Conservation (phyloP, 148 eudicot species). For the Hydrangea macrophylla region DNA sequence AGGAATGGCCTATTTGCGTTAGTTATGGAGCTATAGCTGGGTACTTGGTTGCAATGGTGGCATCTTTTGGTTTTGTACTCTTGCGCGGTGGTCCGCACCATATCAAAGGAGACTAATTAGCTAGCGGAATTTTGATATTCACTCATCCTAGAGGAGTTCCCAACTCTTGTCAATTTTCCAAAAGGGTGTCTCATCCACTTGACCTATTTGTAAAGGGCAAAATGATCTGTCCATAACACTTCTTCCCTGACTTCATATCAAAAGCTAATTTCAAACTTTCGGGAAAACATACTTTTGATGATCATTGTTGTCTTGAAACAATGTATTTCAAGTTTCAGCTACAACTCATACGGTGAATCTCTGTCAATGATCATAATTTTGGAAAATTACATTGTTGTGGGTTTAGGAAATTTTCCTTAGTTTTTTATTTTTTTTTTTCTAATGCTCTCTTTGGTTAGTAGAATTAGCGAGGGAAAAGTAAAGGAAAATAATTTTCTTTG, state of each 20-base stretch:
- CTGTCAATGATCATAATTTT: not conserved
- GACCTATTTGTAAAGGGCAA: not conserved
- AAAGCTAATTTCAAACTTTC: too few relatives aligned
- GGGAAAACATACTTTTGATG: not conserved
- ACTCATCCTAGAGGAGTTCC: too few relatives aligned
- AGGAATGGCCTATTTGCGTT: constrained; percentile 99
- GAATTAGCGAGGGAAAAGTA: too few relatives aligned
- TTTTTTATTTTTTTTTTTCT: too few relatives aligned
- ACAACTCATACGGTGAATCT: not conserved
- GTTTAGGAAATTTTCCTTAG: too few relatives aligned
- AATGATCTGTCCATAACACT: not conserved
- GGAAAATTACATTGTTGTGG: too few relatives aligned
- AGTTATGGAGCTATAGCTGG: constrained; percentile 80
- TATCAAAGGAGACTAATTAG: constrained; percentile 50
- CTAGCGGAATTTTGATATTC: too few relatives aligned
- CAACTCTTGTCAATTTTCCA: too few relatives aligned
- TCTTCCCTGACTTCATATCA: not conserved
- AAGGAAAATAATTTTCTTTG: too few relatives aligned
- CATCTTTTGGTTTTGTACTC: constrained; percentile 42
- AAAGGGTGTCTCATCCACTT: too few relatives aligned
- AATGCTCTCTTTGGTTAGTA: too few relatives aligned
- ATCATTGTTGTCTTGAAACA: not conserved
- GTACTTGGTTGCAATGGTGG: constrained; percentile 54
- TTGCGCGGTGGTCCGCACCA: constrained; percentile 25
- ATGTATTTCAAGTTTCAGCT: not conserved